These are phyloP conservation scores for Mycena vulgaris DNA, from an alignment of 768 basidiomycete species.

Conservation along the genomic window DNA sequence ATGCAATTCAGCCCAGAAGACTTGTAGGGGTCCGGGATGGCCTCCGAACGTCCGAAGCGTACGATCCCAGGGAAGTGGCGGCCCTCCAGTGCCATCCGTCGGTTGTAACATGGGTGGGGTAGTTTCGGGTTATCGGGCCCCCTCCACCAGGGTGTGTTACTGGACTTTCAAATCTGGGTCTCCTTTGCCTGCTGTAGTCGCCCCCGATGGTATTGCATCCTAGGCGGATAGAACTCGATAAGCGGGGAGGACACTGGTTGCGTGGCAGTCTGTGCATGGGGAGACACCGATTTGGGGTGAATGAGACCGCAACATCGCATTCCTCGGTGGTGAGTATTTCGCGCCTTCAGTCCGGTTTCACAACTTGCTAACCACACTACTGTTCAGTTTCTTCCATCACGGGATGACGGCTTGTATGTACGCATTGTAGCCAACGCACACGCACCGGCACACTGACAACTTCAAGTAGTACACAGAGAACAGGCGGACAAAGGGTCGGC, in stretches of 20 bases:
- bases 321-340: conserved; percentile 4
- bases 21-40: conserved; percentile 31
- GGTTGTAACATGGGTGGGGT: conserved; percentile 13
- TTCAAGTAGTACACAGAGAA: too few relatives aligned
- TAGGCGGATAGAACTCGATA: conserved; percentile 16
- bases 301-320: neutral
- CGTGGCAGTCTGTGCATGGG: conserved; percentile 1
- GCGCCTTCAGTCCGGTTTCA: neutral
- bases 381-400: neutral
- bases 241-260: conserved; percentile 18
- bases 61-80: neutral
- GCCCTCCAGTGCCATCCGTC: conserved; percentile 16
- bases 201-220: conserved; percentile 28
- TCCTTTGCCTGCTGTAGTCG: conserved; percentile 20
- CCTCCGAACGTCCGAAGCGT: conserved; percentile 26
- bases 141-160: conserved; percentile 27
- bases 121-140: conserved; percentile 28
- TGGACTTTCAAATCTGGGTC: conserved; percentile 12
- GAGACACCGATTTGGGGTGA: conserved; percentile 14
- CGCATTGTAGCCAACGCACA: too few relatives aligned
- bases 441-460: too few relatives aligned
- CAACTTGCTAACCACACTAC: conserved; percentile 14
- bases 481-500: too few relatives aligned
- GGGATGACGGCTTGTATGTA: too few relatives aligned
- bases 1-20: conserved; percentile 23